phyloP scores from a whole-genome alignment of 202 grass and related monocot genomes.

The Brachypodium distachyon region DNA sequence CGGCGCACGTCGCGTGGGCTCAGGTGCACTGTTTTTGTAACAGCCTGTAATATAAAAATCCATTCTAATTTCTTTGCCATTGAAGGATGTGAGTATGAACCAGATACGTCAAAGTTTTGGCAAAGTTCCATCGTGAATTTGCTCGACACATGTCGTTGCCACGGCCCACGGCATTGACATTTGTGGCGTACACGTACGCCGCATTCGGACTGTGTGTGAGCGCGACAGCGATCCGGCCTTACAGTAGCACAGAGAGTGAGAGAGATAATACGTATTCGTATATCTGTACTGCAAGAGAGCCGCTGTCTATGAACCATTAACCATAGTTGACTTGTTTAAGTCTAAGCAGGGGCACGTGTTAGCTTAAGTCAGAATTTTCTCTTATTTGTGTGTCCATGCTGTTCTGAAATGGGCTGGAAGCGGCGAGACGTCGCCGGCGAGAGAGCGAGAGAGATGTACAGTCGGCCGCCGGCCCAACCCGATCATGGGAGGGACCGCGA shows the following conservation, averaged over 20 bases:
- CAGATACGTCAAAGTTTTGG: neutral
- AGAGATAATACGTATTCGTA: neutral
- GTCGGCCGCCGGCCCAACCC: neutral
- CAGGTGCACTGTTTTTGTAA: neutral
- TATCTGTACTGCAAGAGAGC: neutral
- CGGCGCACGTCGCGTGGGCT: neutral
- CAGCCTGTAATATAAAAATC: neutral
- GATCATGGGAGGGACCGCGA: neutral
- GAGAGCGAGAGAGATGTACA: too few relatives aligned
- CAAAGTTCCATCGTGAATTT: too few relatives aligned
- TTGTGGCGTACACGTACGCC: neutral
- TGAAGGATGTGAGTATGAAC: neutral
- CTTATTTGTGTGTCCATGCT: neutral
- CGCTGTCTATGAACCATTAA: neutral
- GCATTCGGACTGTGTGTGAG: neutral
- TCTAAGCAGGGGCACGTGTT: too few relatives aligned
- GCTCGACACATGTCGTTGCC: too few relatives aligned
- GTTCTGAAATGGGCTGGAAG: neutral
- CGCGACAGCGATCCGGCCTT: neutral
- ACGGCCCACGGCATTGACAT: neutral
- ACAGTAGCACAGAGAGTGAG: neutral
- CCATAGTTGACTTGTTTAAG: neutral
- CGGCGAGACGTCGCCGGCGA: neutral
- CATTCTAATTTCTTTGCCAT: too few relatives aligned
- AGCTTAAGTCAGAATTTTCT: too few relatives aligned